Base-by-base conservation (phyloP, 2,329 filamentous ascomycete genomes). In the Venturiaceae sp. region DNA sequence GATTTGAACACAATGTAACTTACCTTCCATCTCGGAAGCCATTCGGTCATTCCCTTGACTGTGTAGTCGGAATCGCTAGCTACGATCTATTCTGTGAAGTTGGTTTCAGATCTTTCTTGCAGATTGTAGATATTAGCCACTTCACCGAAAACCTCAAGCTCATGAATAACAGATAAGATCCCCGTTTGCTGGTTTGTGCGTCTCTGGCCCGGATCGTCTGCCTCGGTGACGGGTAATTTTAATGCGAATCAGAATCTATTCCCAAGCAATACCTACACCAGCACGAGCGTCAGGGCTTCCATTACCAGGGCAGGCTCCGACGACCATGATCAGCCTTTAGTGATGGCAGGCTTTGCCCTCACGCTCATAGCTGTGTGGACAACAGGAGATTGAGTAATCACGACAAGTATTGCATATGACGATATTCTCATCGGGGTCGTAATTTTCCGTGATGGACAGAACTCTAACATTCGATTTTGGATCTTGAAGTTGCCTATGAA, bases 1-100 rank as follows among this genome's bases (percentile, higher is more conserved):
- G n/a, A n/a, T n/a, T n/a, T n/a, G n/a, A n/a, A n/a, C n/a, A n/a
- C n/a, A n/a, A n/a, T n/a, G n/a, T n/a, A 39, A 44, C 47, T n/a
- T 3, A 53, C 47, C 47, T 34, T 53, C 47, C 47, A 53, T 19
- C 28, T 53, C n/a, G 47, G 47, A n/a, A 53, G 47, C 47, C 47
- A 53, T 21, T 53, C 47, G 7, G 47, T 30, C 47, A 53, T n/a
- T 16, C 23, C 21, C 16, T 21, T 32, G 14, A 30, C 32, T 6
- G 30, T 5, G 14, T 53, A 53, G 6, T 53, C 47, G 14, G 47
- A 53, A 30, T 32, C 47, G 14, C 28, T 53, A 8, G 8, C 47
- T 34, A 53, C 26, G n/a, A 53, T 32, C 47, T 23, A 53, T 34
- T 32, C n/a, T 23, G 47, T 19, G n/a, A 6, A 52, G 9, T 9